Base-by-base conservation (phyloP, 2,329 filamentous ascomycete genomes). In the Esteya vermicola region DNA sequence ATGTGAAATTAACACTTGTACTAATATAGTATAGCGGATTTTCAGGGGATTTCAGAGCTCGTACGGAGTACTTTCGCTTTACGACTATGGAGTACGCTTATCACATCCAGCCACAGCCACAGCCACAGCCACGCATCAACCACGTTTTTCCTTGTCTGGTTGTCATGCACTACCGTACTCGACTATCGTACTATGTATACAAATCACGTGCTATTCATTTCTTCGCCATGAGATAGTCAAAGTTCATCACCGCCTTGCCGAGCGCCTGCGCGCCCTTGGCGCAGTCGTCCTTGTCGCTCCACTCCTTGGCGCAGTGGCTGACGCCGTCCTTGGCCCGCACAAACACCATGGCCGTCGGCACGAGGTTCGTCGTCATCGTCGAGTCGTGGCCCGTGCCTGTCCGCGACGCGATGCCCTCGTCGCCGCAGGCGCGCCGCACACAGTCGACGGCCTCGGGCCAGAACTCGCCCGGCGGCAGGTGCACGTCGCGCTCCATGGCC, bases 201-300 rank as follows among this genome's bases (percentile, higher is more conserved):
- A n/a, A n/a, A n/a, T n/a, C n/a, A n/a, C n/a, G n/a, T n/a, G n/a
- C n/a, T n/a, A n/a, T n/a, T n/a, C n/a, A n/a, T n/a, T 34, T 34
- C 6, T 22, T n/a, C 8, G 19, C 19, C 33, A 34, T 22, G 8
- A 36, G 21, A n/a, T 38, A 32, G 36, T 38, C 36, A 32, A 38
- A 38, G 21, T 38, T 38, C 10, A 38, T 9, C 10, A 38, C 36
- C 9, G 36, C 26, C 21, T 38, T 38, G 8, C 36, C 36, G 6
- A 38, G 36, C 3, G 27, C 36, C 28, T 14, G n/a, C 9, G 36
- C 36, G 9, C 36, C 36, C 21, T 31, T 38, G 19, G 19, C 20
- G 18, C 36, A 38, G 20, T 38, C 36, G 13, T 38, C 36, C 27
- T 38, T 38, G 27, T 38, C 36, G 18, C 36, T 38, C 36, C 36